Evolutionary conservation across 169 alveolate species (phyloP), one percentile per base, ranked within the genome.

Genomic region (Cytauxzoon felis): DNA sequence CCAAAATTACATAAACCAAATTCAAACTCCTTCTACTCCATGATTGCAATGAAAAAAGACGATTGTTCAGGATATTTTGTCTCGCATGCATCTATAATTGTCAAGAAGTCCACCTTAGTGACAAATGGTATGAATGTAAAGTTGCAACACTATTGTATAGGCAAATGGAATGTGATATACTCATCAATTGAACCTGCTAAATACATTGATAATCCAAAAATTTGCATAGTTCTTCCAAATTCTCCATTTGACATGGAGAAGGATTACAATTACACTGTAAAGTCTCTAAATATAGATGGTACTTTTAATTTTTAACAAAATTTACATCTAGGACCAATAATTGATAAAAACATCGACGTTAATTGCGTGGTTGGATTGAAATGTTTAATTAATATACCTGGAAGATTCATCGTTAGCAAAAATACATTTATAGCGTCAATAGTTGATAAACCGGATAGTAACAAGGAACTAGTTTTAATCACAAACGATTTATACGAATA

Each of bases 241-340:
- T 40, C 24, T 6, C 5, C 32, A 19, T 71, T 73, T 43, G 9
- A 11, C 6, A 19, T 6, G 21, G 36, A 32, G 3, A 9, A 4
- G 24, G 75, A 58, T 45, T 72, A 61, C 53, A 61, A 18, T 47
- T 32, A 26, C 2, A 29, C 30, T 30, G 5, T 72, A 0, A 29
- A 40, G 13, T 27, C 27, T 7, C 50, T 43, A 11, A 11, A 13
- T 41, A 18, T 72, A 19, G 82, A 72, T 30, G 81, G 81, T 69
- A 27, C 13, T 34, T 1, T n/a, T n/a, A 29, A 11, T 13, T 27
- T 7, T 5, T 21, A 18, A 56, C 16, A 32, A 21, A 50, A 7
- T 50, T 50, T 9, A 21, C 34, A 0, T 0, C 13, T 23, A 67
- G 81, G 81, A 1, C 81, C 81, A 0, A 13, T 11, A 9, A 16